Conservation (phyloP, 2,329 filamentous ascomycete genomes). For the Phialemoniopsis sp. region DNA sequence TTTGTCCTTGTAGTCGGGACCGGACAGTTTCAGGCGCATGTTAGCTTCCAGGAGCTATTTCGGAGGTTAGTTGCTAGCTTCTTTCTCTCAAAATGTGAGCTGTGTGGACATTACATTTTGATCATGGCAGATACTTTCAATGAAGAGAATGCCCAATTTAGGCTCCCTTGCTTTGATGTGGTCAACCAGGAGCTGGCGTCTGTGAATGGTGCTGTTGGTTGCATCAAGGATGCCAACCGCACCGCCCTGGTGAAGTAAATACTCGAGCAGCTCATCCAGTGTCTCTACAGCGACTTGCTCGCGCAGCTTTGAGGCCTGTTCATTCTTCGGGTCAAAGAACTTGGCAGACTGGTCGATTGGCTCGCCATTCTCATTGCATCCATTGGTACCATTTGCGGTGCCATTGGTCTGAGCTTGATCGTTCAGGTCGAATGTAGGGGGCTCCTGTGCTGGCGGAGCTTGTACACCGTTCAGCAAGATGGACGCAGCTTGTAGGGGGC, state of each 20-base stretch:
- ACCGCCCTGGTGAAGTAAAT: conserved; percentile 76
- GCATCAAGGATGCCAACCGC: conserved; percentile 95
- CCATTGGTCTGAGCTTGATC: neutral
- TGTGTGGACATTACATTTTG: conserved; percentile 42
- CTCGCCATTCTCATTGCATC: conserved; percentile 18
- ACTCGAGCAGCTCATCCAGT: conserved; percentile 86
- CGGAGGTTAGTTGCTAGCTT: conserved; percentile 1
- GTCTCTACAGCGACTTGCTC: conserved; percentile 93
- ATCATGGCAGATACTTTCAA: conserved; percentile 91
- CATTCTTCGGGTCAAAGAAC: conserved; percentile 92
- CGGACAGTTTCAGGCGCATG: conserved; percentile 93
- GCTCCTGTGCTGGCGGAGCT: conserved; percentile 31
- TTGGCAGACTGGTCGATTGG: conserved; percentile 81
- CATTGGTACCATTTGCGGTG: neutral
- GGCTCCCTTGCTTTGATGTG: conserved; percentile 80
- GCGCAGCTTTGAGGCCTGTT: conserved; percentile 73
- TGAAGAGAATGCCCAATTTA: conserved; percentile 85
- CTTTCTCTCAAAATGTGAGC: neutral
- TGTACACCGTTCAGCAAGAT: conserved; percentile 54
- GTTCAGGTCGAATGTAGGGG: conserved; percentile 33
- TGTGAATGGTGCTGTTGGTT: conserved; percentile 89
- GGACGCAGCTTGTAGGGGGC: conserved; percentile 48
- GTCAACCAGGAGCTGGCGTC: conserved; percentile 78
- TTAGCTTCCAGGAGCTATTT: conserved; percentile 77
- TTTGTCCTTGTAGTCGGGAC: conserved; percentile 93